phyloP scores from a whole-genome alignment of 2,329 filamentous ascomycete genomes.

The Claviceps sp. region DNA sequence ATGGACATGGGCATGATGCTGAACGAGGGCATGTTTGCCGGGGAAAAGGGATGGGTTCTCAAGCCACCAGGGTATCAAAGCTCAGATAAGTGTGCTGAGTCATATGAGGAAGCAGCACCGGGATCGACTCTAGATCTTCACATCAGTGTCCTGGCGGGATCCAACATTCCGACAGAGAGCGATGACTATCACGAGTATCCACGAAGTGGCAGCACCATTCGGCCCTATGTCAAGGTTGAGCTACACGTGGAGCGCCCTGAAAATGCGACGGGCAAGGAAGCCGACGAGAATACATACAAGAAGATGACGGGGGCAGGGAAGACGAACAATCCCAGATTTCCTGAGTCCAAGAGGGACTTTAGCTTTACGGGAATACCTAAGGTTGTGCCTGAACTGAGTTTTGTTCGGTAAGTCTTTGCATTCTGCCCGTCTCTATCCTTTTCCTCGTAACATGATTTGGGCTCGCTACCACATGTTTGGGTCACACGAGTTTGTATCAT shows the following conservation, averaged over 20 bases:
- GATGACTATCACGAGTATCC: conserved; percentile 18
- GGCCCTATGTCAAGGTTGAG: conserved; percentile 66
- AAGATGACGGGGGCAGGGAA: conserved; percentile 40
- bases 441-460: not conserved
- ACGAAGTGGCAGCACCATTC: conserved; percentile 29
- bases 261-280: conserved; percentile 17
- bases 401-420: conserved; percentile 47
- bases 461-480: not conserved
- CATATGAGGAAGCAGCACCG: conserved; percentile 31
- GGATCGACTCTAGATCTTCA: conserved; percentile 49
- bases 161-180: conserved; percentile 40
- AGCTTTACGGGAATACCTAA: conserved; percentile 43
- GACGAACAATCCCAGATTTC: conserved; percentile 53
- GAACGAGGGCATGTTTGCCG: conserved; percentile 95
- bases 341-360: conserved; percentile 34
- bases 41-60: conserved; percentile 68
- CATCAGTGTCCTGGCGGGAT: conserved; percentile 64
- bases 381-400: conserved; percentile 57
- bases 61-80: conserved; percentile 66
- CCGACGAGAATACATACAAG: conserved; percentile 43
- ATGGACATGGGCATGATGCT: conserved; percentile 91
- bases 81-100: conserved; percentile 23
- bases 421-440: not conserved
- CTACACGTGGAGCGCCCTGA: conserved; percentile 59
- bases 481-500: not conserved